phyloP scores from a whole-genome alignment of 345 rosid genomes.

The Xanthoceras sorbifolium region DNA sequence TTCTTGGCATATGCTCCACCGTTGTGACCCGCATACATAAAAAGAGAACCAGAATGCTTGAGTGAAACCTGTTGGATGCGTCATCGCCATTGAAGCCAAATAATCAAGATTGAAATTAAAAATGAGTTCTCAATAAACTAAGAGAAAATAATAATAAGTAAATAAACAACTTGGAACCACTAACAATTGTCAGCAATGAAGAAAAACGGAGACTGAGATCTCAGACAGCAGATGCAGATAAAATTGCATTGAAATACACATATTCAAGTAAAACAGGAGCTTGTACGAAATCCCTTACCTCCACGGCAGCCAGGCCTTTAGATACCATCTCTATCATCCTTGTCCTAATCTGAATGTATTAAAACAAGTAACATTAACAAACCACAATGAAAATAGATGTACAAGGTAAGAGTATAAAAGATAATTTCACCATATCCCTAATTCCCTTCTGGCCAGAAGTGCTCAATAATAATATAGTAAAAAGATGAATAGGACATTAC shows the following conservation, averaged over 20 bases:
- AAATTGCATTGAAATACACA: not conserved
- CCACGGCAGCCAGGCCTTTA: slow-evolving; percentile 76
- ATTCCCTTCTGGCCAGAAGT: not conserved
- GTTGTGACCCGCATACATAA: slow-evolving; percentile 87
- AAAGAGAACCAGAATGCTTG: slow-evolving; percentile 97
- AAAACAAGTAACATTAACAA: slow-evolving; percentile 8
- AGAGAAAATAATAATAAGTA: not conserved
- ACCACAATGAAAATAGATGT: not conserved
- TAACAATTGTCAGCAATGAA: not conserved
- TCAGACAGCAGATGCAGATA: not conserved
- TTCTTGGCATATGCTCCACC: slow-evolving; percentile 99
- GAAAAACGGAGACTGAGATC: not conserved
- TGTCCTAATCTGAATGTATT: slow-evolving; percentile 58
- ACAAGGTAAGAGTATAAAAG: not conserved
- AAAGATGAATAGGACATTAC: not conserved
- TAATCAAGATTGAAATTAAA: slow-evolving; percentile 1
- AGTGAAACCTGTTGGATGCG: slow-evolving; percentile 69
- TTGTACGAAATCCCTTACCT: slow-evolving; percentile 48
- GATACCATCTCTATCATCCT: slow-evolving; percentile 94
- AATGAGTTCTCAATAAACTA: slow-evolving; percentile 10
- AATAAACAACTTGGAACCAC: slow-evolving; percentile 1
- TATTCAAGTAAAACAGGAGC: not conserved
- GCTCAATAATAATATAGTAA: not conserved
- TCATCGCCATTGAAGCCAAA: slow-evolving; percentile 21
- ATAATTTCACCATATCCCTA: not conserved